Percentiles rank a stretch among this genome's conserved stretches.
Conservation (phyloP, 2,329 filamentous ascomycete genomes). For the Penicillium sp. region DNA sequence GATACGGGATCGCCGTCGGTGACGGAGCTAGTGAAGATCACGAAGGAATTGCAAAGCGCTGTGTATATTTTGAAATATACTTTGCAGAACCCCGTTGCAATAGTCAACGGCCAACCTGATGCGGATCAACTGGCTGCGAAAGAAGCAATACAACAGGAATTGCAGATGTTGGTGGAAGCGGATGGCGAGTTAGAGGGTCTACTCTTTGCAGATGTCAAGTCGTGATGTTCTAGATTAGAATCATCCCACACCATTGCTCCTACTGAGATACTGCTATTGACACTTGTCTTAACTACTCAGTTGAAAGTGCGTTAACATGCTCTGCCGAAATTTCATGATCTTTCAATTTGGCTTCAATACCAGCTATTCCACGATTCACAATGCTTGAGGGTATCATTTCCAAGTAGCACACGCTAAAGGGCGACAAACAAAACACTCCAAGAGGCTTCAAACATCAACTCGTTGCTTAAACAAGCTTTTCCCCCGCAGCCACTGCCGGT, state of each 20-base stretch:
- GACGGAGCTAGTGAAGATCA: constrained; percentile 26
- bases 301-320: not conserved
- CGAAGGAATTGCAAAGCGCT: constrained; percentile 34
- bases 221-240: constrained; percentile 18
- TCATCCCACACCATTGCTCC: not conserved
- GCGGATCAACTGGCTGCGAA: constrained; percentile 28
- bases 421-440: not conserved
- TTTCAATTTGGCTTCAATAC: not conserved
- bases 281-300: not conserved
- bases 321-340: not conserved
- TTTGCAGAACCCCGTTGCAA: constrained; percentile 32
- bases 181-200: constrained; percentile 40
- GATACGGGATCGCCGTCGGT: constrained; percentile 4
- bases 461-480: constrained; percentile 97
- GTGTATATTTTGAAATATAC: constrained; percentile 37
- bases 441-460: constrained; percentile 46
- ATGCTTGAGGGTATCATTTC: constrained; percentile 28
- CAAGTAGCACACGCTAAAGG: constrained; percentile 7
- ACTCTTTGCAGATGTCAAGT: constrained; percentile 29
- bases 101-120: constrained; percentile 22
- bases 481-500: constrained; percentile 89
- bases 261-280: not conserved
- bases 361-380: constrained; percentile 1
- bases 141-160: constrained; percentile 38
- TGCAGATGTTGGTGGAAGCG: constrained; percentile 41